Conservation (phyloP, 257 asterid species). For the Cynanchum wilfordii region DNA sequence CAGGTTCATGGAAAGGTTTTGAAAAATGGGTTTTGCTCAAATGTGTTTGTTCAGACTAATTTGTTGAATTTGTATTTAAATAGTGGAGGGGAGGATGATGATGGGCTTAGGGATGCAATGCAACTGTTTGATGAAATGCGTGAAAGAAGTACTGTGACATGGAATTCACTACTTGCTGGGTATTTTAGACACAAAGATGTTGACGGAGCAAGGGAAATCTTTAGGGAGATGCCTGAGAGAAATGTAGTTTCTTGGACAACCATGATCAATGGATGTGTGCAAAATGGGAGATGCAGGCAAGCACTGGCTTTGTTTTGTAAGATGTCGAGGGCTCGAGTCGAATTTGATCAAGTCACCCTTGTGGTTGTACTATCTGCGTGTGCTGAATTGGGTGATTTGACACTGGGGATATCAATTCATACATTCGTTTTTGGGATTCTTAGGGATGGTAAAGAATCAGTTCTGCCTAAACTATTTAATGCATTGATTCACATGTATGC, state of each 20-base stretch:
- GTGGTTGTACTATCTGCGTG: constrained; percentile 67
- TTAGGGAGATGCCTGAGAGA: constrained; percentile 57
- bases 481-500: constrained; percentile 81
- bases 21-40: constrained; percentile 45
- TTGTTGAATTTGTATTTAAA: constrained; percentile 55
- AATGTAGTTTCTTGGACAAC: constrained; percentile 83
- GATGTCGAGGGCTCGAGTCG: constrained; percentile 35
- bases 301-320: constrained; percentile 44
- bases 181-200: constrained; percentile 42
- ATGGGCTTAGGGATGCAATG: constrained; percentile 35
- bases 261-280: constrained; percentile 62
- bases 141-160: constrained; percentile 54
- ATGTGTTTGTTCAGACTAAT: constrained; percentile 56
- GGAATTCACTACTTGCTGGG: constrained; percentile 73
- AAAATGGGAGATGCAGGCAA: constrained; percentile 53
- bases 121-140: constrained; percentile 63
- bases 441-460: constrained; percentile 19
- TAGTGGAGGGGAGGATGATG: constrained; percentile 26
- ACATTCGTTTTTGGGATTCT: constrained; percentile 32
- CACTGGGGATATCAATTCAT: constrained; percentile 65
- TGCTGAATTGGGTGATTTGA: constrained; percentile 65
- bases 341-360: constrained; percentile 67
- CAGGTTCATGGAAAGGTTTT: constrained; percentile 64
- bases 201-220: constrained; percentile 38
- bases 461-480: constrained; percentile 46